Base-by-base conservation (phyloP, 2,329 filamentous ascomycete species). In the Acephala macrosclerotiorum region DNA sequence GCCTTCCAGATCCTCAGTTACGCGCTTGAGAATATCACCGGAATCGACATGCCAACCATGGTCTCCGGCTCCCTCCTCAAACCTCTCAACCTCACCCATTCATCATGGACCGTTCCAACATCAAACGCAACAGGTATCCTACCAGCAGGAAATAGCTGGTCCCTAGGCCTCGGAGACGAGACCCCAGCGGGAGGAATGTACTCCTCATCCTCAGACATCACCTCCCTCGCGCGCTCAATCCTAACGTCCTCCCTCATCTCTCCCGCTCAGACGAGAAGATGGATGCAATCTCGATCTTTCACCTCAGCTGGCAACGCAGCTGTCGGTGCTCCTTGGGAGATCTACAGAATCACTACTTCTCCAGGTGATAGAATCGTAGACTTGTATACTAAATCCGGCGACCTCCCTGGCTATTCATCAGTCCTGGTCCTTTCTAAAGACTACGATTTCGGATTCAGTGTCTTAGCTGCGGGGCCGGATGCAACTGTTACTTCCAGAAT, bases 401-500 rank as follows among this genome's bases (percentile, higher is more conserved):
- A 80, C 64, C 73, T 81, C 11, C 77, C 79, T 29, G 67, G 71
- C 42, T 83, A 81, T 65, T 76, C 75, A 20, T 75, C 76, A 1
- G 73, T 78, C 9, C 61, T 84, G 0, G 77, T 77, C 1, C 70
- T 84, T 5, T 66, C 83, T 2, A 81, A 80, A 0, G 80, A 83
- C 64, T 81, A 77, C 58, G 76, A 79, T 57, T 72, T 80, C 16
- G 81, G 81, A 0, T 79, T 83, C 64, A 75, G 73, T 1, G 71
- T 82, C 20, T 72, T 83, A 0, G 68, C 76, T 1, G 81, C 79
- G 11, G 79, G 78, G 6, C 49, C 51, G 1, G 51, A 58, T 25
- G 45, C 63, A 2, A 57, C 25, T 3, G 11, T 29, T 2, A 66
- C 62, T 29, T 58, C 70, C 1, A 49, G 63, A 3, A 7, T 73